phyloP scores from a whole-genome alignment of 345 rosid species.

The Populus tremula region DNA sequence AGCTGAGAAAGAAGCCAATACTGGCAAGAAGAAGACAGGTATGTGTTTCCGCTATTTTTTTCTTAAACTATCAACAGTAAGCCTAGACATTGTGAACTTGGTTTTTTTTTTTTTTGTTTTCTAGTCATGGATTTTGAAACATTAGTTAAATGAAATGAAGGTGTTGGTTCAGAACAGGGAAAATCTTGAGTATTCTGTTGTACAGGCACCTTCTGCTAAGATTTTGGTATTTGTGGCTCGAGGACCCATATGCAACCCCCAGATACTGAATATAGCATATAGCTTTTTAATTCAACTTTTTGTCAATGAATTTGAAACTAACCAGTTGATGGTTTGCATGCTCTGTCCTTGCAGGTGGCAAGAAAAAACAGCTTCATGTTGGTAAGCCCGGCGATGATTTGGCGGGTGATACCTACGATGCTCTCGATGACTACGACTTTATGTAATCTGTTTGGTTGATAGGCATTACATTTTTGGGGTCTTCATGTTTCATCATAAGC shows the following conservation, averaged over 20 bases:
- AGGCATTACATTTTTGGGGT: slow-evolving; percentile 1
- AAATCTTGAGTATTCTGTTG: neutral
- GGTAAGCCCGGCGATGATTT: slow-evolving; percentile 77
- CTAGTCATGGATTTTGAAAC: neutral
- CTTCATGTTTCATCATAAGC: slow-evolving; percentile 2
- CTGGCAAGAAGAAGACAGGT: slow-evolving; percentile 84
- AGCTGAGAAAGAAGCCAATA: slow-evolving; percentile 77
- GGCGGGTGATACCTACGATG: slow-evolving; percentile 50
- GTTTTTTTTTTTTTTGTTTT: neutral
- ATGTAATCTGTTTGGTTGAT: slow-evolving; percentile 47
- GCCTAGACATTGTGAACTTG: neutral
- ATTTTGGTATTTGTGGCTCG: neutral
- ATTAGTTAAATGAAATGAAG: neutral
- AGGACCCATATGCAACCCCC: neutral
- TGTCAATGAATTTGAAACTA: neutral
- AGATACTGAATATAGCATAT: neutral
- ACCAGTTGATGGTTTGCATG: neutral
- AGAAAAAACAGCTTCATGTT: slow-evolving; percentile 78
- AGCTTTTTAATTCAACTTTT: neutral
- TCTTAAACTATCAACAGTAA: neutral
- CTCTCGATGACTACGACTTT: slow-evolving; percentile 73
- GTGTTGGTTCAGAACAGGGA: neutral
- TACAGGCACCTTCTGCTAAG: neutral
- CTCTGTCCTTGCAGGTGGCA: slow-evolving; percentile 41
- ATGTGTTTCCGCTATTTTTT: neutral